Evolutionary conservation across 352 stramenopile genomes (phyloP).

Genomic region (Phytopythium oedochilum): DNA sequence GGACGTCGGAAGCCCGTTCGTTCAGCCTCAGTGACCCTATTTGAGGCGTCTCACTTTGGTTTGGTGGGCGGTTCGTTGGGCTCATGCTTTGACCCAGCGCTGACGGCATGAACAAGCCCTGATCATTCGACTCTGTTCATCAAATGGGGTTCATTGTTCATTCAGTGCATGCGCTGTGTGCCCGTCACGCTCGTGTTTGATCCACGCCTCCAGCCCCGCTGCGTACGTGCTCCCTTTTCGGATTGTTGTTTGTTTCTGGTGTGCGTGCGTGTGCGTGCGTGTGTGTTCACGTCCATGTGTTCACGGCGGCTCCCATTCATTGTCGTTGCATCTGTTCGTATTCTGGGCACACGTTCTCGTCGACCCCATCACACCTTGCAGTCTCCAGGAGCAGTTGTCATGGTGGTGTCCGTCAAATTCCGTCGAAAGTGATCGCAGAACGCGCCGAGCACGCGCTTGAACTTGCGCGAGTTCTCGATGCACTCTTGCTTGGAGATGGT

Average conservation of each 20-base stretch:
- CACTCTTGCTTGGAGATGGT: constrained; percentile 59
- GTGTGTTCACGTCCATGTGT: background rate
- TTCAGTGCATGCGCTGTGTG: background rate
- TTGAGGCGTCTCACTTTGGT: too few relatives aligned
- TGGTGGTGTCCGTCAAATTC: constrained; percentile 21
- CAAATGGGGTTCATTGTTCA: background rate
- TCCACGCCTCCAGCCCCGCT: background rate
- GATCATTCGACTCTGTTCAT: background rate
- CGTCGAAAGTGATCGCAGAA: constrained; percentile 82
- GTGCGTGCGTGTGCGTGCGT: too few relatives aligned
- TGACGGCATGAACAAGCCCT: background rate
- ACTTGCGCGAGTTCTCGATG: constrained; percentile 75
- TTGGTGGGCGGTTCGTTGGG: background rate
- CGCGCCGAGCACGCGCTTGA: constrained; percentile 63
- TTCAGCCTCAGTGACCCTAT: background rate
- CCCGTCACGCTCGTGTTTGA: background rate
- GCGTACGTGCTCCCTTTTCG: background rate
- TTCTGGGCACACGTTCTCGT: too few relatives aligned
- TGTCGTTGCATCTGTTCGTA: background rate
- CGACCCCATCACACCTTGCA: constrained; percentile 1
- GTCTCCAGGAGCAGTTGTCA: background rate
- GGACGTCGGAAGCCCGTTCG: constrained; percentile 67
- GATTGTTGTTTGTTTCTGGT: background rate
- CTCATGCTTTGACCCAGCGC: background rate
- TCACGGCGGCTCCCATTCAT: background rate